A percentile compares a stretch with the other conserved stretches of the same genome.
These are phyloP conservation scores for Solanum chiquidenum DNA, from an alignment of 257 asterid genomes.

Conservation along the genomic window DNA sequence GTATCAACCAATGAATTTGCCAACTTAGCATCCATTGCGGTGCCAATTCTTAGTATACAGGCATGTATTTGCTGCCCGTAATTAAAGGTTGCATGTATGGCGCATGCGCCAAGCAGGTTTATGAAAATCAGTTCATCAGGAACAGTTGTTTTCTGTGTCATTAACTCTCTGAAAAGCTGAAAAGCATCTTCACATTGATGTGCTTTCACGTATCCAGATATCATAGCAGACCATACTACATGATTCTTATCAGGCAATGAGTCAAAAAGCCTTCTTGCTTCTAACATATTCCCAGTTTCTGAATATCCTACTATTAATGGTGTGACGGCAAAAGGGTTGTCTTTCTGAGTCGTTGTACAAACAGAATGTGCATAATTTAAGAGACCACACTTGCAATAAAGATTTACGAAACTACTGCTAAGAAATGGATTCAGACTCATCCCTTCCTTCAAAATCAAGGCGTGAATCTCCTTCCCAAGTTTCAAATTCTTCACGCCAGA, in stretches of 20 bases:
- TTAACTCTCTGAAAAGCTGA: slow-evolving; percentile 52
- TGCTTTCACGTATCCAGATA: slow-evolving; percentile 59
- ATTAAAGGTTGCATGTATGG: slow-evolving; percentile 38
- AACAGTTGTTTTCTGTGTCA: slow-evolving; percentile 5
- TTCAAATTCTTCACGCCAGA: slow-evolving; percentile 45
- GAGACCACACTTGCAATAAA: slow-evolving; percentile 60
- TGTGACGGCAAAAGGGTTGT: slow-evolving; percentile 42
- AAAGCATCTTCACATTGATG: slow-evolving; percentile 53
- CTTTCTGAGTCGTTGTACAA: slow-evolving; percentile 11
- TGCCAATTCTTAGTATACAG: slow-evolving; percentile 31
- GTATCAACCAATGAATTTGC: slow-evolving; percentile 59
- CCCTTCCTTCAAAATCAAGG: slow-evolving; percentile 55
- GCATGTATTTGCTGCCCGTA: slow-evolving; percentile 84
- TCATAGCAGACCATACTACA: slow-evolving; percentile 68
- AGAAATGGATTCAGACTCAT: slow-evolving; percentile 45
- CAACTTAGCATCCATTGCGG: slow-evolving; percentile 39
- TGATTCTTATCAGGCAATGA: slow-evolving; percentile 42
- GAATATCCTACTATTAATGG: slow-evolving; percentile 74
- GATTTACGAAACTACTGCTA: slow-evolving; percentile 62
- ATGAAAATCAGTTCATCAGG: slow-evolving; percentile 53
- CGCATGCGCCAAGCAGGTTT: slow-evolving; percentile 61
- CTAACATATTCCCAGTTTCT: slow-evolving; percentile 40
- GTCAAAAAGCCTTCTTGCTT: slow-evolving; percentile 61
- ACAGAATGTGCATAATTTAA: slow-evolving; percentile 50
- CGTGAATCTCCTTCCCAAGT: slow-evolving; percentile 70